Evolutionary conservation across 2,329 filamentous ascomycete species (phyloP), one percentile per base, ranked within the genome.

Genomic region (Apiospora pterosperma): DNA sequence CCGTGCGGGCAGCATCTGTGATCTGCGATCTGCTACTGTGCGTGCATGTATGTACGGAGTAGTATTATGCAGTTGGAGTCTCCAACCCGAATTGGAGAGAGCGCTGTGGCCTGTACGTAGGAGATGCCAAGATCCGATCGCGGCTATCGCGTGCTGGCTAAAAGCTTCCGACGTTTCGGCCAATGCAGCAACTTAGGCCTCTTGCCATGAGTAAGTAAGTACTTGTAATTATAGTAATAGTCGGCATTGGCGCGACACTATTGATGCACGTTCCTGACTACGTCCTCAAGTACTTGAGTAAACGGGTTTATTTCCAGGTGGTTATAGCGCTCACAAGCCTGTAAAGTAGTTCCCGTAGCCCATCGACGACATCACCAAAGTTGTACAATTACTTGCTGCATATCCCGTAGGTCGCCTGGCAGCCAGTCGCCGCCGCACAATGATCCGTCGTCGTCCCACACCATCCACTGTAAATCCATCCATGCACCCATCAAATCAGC

Each of bases 371-470:
- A 28, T 19, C 23, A 28, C 23, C 12, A 8, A 28, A 48, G 23
- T 10, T 7, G 5, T 4, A 19, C 36, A 38, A 39, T 16, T n/a
- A 21, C 14, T 12, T 28, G 23, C 28, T 68, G 64, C 73, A 76
- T 8, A 65, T 67, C n/a, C 74, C 74, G 59, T 70, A 76, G 1
- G 61, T 63, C 36, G 69, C 36, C 63, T 76, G 74, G 62, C 74
- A 76, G 28, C 74, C 74, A 25, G 65, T 70, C 5, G 66, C 64
- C 3, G 63, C 65, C 38, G 64, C 61, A 60, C 74, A 76, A 62
- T 76, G 73, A 11, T 69, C 71, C 1, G 66, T 69, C 5, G 73
- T 71, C 58, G 71, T 74, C 21, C 74, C 74, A 48, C 73, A 76
- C 59, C 72, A 76, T 23, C 74, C 74, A 39, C 73, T 76, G 62